phyloP scores from a whole-genome alignment of 129 eudicot genomes.

The Saussurea involucrata region DNA sequence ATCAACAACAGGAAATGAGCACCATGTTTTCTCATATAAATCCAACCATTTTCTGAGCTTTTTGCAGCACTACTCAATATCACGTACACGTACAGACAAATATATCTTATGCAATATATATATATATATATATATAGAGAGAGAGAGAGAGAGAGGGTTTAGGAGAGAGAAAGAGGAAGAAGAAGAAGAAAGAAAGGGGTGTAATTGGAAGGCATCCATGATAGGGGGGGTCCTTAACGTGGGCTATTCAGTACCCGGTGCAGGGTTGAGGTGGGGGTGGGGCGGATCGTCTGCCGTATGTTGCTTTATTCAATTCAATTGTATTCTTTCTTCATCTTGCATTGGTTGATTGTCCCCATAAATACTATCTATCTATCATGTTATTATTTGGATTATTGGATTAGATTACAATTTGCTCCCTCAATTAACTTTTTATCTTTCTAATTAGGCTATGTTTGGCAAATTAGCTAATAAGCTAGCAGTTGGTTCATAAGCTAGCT shows the following conservation, averaged over 20 bases:
- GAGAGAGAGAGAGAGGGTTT: constrained; percentile 9
- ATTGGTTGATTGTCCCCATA: neutral
- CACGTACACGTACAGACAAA: constrained; percentile 34
- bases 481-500: too few relatives aligned
- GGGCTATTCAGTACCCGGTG: constrained; percentile 44
- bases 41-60: constrained; percentile 24
- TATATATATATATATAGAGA: constrained; percentile 5
- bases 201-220: constrained; percentile 34
- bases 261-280: neutral
- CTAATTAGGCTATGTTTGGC: too few relatives aligned
- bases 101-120: neutral
- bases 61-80: constrained; percentile 31
- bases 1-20: constrained; percentile 18
- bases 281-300: neutral
- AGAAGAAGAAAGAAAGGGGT: constrained; percentile 20
- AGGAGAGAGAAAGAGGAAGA: constrained; percentile 16
- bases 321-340: neutral
- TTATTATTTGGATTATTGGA: neutral
- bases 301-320: neutral
- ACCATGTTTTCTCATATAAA: constrained; percentile 13
- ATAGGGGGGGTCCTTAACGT: constrained; percentile 37
- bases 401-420: neutral
- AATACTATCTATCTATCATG: neutral
- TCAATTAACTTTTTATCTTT: too few relatives aligned
- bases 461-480: too few relatives aligned